Evolutionary conservation across 345 rosid genomes (phyloP), one percentile per base, ranked within the genome.

Genomic region (Iberis pinnata): DNA sequence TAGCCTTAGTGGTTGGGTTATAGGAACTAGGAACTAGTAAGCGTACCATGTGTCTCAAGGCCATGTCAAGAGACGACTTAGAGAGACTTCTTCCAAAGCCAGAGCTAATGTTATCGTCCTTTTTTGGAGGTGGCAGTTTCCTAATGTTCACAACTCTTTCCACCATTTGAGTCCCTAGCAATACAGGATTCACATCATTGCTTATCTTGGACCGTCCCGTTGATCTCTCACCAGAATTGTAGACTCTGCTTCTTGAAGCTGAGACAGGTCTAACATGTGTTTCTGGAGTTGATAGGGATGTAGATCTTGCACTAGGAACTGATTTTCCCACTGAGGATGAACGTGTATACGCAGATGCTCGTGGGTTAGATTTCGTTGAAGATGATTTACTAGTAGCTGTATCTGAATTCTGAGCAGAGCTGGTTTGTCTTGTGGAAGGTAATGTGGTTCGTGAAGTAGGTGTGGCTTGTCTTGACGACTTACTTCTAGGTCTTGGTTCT

Each of bases 41-140:
- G n/a, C n/a, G n/a, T n/a, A 88, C 97, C 97, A 88, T 85, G 46
- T 88, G 97, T 24, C 97, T 73, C 56, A 88, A 42, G 18, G 97
- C 95, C 97, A 88, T 88, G 18, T 88, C 97, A 2, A 88, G 78
- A 42, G 95, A 88, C 66, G 81, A 82, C 65, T 71, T 82, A 26
- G 95, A 88, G 41, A 88, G 79, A 12, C 70, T 68, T 64, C 92
- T 79, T 38, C 97, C 97, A 29, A 88, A 88, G 32, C 85, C 74
- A 2, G 69, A 71, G 61, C 68, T 63, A 33, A 13, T 53, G 26
- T 58, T 54, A 18, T 76, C 73, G 18, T 77, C 80, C 32, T 65
- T 77, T 75, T 68, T 82, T 2, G 92, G 88, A 45, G 95, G 89
- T 43, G 74, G 83, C 11, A 85, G 72, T 61, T 83, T 88, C 67